A percentile compares a stretch with the other conserved stretches of the same genome.
These are phyloP conservation scores for Xylaria arbuscula DNA, from an alignment of 2,329 filamentous ascomycete genomes.

Conservation along the genomic window DNA sequence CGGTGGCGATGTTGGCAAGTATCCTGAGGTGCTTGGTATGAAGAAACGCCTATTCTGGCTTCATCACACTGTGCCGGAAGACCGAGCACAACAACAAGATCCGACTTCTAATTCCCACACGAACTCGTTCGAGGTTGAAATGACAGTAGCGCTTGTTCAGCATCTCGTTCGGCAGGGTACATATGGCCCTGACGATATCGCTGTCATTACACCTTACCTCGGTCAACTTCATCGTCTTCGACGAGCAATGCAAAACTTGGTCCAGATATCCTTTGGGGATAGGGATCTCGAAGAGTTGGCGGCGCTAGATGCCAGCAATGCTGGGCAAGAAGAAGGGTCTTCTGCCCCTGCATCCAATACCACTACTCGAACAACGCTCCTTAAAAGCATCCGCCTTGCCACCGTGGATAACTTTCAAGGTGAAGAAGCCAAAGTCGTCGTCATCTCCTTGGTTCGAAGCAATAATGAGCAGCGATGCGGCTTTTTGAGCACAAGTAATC, in stretches of 20 bases:
- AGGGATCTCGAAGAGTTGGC: constrained; percentile 67
- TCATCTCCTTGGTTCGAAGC: constrained; percentile 77
- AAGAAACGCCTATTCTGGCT: constrained; percentile 67
- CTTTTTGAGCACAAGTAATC: constrained; percentile 73
- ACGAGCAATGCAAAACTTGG: constrained; percentile 56
- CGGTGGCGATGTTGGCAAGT: constrained; percentile 49
- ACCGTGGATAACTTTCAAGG: constrained; percentile 83
- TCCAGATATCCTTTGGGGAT: constrained; percentile 73
- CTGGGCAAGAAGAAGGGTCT: constrained; percentile 39
- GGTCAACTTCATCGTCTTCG: constrained; percentile 67
- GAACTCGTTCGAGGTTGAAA: constrained; percentile 71
- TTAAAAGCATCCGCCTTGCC: constrained; percentile 65
- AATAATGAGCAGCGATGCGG: constrained; percentile 69
- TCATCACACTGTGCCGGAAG: constrained; percentile 58
- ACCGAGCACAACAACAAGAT: constrained; percentile 45
- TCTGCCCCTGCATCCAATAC: constrained; percentile 17
- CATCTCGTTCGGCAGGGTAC: constrained; percentile 73
- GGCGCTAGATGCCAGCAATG: constrained; percentile 51
- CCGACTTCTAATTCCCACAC: constrained; percentile 58
- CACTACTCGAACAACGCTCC: constrained; percentile 55
- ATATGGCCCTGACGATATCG: constrained; percentile 71
- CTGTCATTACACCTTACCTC: constrained; percentile 74
- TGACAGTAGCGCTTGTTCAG: constrained; percentile 70
- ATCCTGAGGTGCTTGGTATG: constrained; percentile 62
- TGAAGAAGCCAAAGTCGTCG: constrained; percentile 77